These are phyloP conservation scores for Aspergillus texensis DNA, from an alignment of 2,329 filamentous ascomycete genomes.

Conservation along the genomic window DNA sequence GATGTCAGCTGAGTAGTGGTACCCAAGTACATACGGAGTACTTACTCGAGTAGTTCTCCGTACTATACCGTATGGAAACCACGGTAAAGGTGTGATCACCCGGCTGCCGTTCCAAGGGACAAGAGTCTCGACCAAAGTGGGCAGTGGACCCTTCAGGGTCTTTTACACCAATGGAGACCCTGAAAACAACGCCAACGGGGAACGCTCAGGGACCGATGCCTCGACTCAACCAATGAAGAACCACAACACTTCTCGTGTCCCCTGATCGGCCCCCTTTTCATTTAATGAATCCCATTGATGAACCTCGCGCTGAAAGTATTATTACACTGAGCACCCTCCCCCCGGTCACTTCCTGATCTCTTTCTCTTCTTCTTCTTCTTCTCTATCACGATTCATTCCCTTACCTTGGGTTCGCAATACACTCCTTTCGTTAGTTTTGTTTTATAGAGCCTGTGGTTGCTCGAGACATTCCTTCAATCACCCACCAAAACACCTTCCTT, in stretches of 20 bases:
- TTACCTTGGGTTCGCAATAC: slow-evolving; percentile 13
- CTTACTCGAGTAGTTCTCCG: too few species aligned
- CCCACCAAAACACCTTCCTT: not conserved
- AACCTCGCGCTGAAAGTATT: slow-evolving; percentile 7
- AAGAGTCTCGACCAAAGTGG: slow-evolving; percentile 15
- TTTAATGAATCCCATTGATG: slow-evolving; percentile 16
- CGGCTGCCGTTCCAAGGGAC: slow-evolving; percentile 9
- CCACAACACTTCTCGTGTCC: not conserved
- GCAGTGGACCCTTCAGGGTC: slow-evolving; percentile 4
- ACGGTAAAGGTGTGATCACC: slow-evolving; percentile 10
- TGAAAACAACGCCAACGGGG: not conserved
- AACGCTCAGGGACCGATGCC: slow-evolving; percentile 21
- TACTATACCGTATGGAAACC: slow-evolving; percentile 12
- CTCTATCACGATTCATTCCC: not conserved
- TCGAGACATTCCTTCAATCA: slow-evolving; percentile 4
- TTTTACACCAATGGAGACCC: slow-evolving; percentile 13
- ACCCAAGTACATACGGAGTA: not conserved
- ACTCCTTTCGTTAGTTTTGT: slow-evolving; percentile 7
- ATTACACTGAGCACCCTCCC: slow-evolving; percentile 12
- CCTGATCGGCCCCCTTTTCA: slow-evolving; percentile 27
- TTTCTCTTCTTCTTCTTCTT: slow-evolving; percentile 10
- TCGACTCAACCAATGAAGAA: slow-evolving; percentile 15
- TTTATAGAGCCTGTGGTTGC: not conserved
- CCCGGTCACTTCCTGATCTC: slow-evolving; percentile 6
- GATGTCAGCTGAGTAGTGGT: not conserved